A percentile compares a stretch with the other conserved stretches of the same genome.
Conservation (phyloP, 192 early-diverging fungal genomes). For the Geranomyces variabilis region DNA sequence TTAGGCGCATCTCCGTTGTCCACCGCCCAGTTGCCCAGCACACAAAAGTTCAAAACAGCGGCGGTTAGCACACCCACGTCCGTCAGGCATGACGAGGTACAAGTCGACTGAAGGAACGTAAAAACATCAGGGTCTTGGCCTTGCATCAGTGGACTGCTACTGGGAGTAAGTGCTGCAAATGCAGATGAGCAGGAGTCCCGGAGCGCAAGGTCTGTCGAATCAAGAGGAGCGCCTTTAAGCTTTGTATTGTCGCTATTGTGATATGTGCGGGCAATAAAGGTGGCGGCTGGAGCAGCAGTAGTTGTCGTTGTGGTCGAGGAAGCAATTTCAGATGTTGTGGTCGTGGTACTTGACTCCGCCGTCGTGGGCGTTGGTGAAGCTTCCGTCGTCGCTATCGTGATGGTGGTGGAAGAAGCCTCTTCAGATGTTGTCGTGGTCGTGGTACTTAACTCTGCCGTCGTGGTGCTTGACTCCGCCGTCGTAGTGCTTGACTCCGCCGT, state of each 20-base stretch:
- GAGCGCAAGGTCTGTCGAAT: conserved; percentile 10
- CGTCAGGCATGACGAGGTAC: neutral
- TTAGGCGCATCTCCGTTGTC: neutral
- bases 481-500: neutral
- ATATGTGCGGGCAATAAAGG: conserved; percentile 1
- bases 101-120: neutral
- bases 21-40: conserved; percentile 10
- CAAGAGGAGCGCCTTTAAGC: conserved; percentile 3
- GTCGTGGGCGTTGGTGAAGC: neutral
- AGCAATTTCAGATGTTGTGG: neutral
- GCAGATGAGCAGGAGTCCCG: neutral
- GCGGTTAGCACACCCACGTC: conserved; percentile 19
- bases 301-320: conserved; percentile 7
- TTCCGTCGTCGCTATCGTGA: neutral
- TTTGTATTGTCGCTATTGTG: conserved; percentile 7
- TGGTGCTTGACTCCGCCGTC: neutral
- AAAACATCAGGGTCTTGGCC: neutral
- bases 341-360: neutral
- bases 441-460: neutral
- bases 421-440: neutral
- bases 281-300: neutral
- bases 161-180: neutral
- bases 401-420: neutral
- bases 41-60: conserved; percentile 15
- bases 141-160: neutral